Base-by-base conservation (phyloP, 371 early-diverging fungal genomes). In the Apophysomyces variabilis region DNA sequence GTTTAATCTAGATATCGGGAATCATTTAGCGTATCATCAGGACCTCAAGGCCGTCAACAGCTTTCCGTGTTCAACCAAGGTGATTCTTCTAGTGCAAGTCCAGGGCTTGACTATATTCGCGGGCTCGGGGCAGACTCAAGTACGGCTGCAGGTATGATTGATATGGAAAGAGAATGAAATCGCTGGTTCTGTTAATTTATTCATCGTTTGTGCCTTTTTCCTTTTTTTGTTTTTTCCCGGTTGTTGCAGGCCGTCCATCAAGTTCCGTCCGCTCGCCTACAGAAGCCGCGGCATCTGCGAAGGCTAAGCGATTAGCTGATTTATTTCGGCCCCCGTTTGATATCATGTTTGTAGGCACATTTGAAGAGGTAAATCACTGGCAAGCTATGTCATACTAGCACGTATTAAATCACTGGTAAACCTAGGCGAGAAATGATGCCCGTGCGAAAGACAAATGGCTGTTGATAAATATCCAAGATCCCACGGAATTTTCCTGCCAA, bases 251-350 rank as follows among this genome's bases (percentile, higher is more conserved):
- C 43, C 37, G 35, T 21, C n/a, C 43, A 45, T 35, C 39, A n/a
- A 46, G 11, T 6, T 45, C 32, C 57, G 13, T 18, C 0, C 9
- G 13, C 26, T 37, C 32, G 21, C 41, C 38, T 14, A 54, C 37
- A 46, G 54, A 50, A 21, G 21, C 54, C 21, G 21, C 54, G 4
- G 21, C 54, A 64, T 56, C 68, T 57, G 73, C 81, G 14, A 87
- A 84, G 65, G 76, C 79, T 7, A 79, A 72, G 56, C 69, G 86
- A 50, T 70, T 93, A 57, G 90, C 91, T 4, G 85, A 92, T 61
- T 76, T 97, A 44, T 97, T 94, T 73, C 85, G 89, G 61, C 93
- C 96, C 3, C 98, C 98, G 0, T 83, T 87, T 35, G 96, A 94
- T 58, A 89, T 97, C 65, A 96, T 96, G 91, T 90, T 84, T 66